phyloP scores from a whole-genome alignment of 176 grass and related monocot species.

The Carex parvula region DNA sequence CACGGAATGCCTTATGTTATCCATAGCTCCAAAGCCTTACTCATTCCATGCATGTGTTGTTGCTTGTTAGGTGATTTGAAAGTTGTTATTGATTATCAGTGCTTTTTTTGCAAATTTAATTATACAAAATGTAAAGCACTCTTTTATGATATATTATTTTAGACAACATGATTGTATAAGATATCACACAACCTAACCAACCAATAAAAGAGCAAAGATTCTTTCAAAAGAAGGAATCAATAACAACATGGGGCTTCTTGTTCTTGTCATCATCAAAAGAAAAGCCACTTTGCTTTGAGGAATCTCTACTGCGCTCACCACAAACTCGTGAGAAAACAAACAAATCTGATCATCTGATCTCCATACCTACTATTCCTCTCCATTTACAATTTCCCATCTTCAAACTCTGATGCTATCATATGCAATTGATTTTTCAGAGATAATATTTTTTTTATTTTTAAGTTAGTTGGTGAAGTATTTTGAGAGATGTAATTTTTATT shows the following conservation, averaged over 20 bases:
- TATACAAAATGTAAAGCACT: neutral
- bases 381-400: neutral
- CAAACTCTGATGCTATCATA: neutral
- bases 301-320: slow-evolving; percentile 5
- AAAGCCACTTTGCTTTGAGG: slow-evolving; percentile 8
- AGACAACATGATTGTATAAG: slow-evolving; percentile 1
- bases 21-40: too few species aligned
- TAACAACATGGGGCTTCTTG: slow-evolving; percentile 14
- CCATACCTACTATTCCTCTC: neutral
- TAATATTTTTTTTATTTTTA: too few species aligned
- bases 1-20: too few species aligned
- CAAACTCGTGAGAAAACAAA: neutral
- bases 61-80: neutral
- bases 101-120: neutral
- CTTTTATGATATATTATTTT: neutral
- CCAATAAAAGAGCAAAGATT: slow-evolving; percentile 10
- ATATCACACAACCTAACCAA: slow-evolving; percentile 15
- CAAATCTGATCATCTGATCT: neutral
- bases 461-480: too few species aligned
- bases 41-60: too few species aligned
- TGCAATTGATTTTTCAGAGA: too few species aligned
- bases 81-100: neutral
- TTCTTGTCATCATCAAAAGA: slow-evolving; percentile 7
- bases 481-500: too few species aligned
- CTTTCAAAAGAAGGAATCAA: slow-evolving; percentile 17